A percentile compares a stretch with the other conserved stretches of the same genome.
Evolutionary conservation across 805 yeast species (phyloP).

Genomic region (Metschnikowia matae): DNA sequence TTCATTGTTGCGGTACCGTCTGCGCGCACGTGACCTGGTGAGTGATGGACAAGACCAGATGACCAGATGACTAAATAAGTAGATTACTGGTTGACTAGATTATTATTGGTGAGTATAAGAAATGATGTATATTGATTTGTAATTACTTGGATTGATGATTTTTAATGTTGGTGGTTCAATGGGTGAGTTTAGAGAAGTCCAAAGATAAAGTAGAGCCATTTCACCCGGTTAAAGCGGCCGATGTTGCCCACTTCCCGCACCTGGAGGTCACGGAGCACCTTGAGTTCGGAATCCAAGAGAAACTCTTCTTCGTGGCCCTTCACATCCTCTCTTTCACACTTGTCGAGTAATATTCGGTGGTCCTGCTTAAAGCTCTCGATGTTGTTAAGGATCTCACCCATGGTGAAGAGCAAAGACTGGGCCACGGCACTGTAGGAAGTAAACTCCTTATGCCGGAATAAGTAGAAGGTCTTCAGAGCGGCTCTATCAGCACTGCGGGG

Average conservation of each 20-base stretch:
- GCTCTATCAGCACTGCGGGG: constrained; percentile 91
- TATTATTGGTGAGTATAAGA: no score
- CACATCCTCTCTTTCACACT: constrained; percentile 87
- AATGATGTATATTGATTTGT: background rate
- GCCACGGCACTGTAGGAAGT: constrained; percentile 32
- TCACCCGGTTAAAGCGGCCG: constrained; percentile 52
- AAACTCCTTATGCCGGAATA: constrained; percentile 61
- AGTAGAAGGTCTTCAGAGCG: constrained; percentile 79
- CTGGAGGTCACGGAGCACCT: constrained; percentile 60
- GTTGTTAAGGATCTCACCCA: constrained; percentile 48
- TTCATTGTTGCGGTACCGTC: background rate
- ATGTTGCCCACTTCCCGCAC: constrained; percentile 52
- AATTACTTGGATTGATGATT: background rate
- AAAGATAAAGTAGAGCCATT: constrained; percentile 55
- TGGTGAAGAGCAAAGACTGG: constrained; percentile 46
- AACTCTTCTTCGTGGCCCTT: constrained; percentile 74
- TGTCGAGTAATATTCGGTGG: constrained; percentile 65
- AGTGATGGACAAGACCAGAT: background rate
- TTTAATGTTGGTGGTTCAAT: no score
- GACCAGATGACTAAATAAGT: no score
- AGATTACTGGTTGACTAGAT: no score
- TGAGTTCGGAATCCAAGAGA: constrained; percentile 68
- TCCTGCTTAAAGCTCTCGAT: constrained; percentile 53
- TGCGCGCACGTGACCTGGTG: constrained; percentile 3
- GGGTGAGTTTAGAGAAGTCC: constrained; percentile 14